A percentile compares a stretch with the other conserved stretches of the same genome.
phyloP scores from a whole-genome alignment of 371 early-diverging fungal genomes.

The Mucor ambiguus region DNA sequence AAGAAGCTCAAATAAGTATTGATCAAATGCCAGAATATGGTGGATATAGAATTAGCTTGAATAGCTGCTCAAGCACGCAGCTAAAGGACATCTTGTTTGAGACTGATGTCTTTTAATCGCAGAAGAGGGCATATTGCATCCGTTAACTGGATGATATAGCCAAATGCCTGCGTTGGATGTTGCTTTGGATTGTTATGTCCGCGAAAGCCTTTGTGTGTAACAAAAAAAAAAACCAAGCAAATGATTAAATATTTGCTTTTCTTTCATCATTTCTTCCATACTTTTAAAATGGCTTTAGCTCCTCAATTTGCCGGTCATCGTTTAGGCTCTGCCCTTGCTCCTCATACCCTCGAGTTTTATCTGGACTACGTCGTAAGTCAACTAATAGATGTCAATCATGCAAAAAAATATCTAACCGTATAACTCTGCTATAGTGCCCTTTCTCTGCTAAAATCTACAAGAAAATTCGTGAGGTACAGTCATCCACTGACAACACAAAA shows the following conservation, averaged over 20 bases:
- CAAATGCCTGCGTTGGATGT: no score
- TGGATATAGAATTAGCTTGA: no score
- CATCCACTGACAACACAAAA: neutral
- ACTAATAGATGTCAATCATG: neutral
- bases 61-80: neutral
- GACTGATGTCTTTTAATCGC: neutral
- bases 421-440: constrained; percentile 54
- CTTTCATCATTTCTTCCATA: constrained; percentile 4
- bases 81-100: neutral
- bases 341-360: constrained; percentile 64
- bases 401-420: neutral
- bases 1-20: neutral
- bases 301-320: constrained; percentile 62
- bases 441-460: constrained; percentile 66
- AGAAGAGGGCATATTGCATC: neutral
- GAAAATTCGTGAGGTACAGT: constrained; percentile 46
- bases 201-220: neutral
- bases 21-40: no score
- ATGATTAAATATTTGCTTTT: neutral
- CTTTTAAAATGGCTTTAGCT: constrained; percentile 42
- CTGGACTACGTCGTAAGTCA: constrained; percentile 65
- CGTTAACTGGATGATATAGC: no score
- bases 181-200: neutral
- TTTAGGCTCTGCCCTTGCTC: constrained; percentile 51
- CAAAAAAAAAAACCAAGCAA: neutral